Evolutionary conservation across 495 filamentous ascomycete species (phyloP).

Genomic region (Penicillium ucsense): DNA sequence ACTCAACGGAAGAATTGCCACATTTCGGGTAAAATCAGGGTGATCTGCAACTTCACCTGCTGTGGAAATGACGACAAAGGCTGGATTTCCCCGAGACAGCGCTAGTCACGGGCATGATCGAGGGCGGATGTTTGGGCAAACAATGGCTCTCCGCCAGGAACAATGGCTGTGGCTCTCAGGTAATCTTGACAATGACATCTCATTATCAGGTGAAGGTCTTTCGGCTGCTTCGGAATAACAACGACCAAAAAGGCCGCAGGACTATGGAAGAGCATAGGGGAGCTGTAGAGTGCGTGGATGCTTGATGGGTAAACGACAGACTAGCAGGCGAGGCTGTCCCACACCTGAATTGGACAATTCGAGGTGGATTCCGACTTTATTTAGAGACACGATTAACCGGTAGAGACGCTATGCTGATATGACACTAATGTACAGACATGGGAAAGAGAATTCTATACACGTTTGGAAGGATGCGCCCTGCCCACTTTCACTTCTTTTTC

Average conservation of each 20-base stretch:
- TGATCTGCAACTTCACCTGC: background rate
- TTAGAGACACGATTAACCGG: too few species aligned
- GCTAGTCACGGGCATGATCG: background rate
- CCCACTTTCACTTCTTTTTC: conserved; percentile 31
- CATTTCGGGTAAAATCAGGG: conserved; percentile 1
- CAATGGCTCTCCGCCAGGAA: background rate
- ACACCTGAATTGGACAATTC: too few species aligned
- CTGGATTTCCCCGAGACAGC: conserved; percentile 4
- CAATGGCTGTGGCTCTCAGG: background rate
- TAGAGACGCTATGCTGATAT: conserved; percentile 1
- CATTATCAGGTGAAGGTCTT: too few species aligned
- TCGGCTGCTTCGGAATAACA: too few species aligned
- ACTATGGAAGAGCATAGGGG: too few species aligned
- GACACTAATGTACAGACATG: background rate
- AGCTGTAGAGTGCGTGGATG: too few species aligned
- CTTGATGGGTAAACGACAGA: too few species aligned
- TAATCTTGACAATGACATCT: too few species aligned
- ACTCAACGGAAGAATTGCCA: background rate
- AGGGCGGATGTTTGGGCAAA: background rate
- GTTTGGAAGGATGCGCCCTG: background rate
- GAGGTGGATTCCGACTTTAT: too few species aligned
- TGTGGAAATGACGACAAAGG: conserved; percentile 3
- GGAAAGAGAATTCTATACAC: background rate
- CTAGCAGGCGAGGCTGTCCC: too few species aligned
- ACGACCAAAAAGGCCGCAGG: too few species aligned